Percentiles rank a stretch among this genome's conserved stretches.
These are phyloP conservation scores for Alliaria petiolata DNA, from an alignment of 345 rosid genomes.

Conservation along the genomic window DNA sequence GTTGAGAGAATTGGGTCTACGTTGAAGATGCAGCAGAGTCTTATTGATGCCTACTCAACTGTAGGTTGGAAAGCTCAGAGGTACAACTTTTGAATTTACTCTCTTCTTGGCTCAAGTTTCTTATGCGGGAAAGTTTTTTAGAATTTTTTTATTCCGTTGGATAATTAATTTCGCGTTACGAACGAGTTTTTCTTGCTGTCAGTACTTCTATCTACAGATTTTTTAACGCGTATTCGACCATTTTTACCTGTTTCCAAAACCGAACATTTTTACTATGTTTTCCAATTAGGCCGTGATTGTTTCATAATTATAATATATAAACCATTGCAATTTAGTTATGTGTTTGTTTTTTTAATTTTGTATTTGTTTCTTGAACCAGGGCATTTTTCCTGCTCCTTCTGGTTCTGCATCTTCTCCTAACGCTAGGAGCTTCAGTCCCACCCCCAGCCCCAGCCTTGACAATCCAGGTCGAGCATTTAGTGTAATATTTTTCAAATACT, in stretches of 20 bases:
- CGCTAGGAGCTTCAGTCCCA: too few relatives aligned
- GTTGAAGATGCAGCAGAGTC: conserved; percentile 94
- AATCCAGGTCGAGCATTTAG: too few relatives aligned
- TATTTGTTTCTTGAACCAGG: too few relatives aligned
- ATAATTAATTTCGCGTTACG: neutral
- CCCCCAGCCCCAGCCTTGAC: too few relatives aligned
- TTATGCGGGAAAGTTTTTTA: neutral
- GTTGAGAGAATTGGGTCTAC: conserved; percentile 17
- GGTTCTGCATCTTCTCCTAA: too few relatives aligned
- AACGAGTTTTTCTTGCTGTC: neutral
- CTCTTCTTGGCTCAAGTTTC: neutral
- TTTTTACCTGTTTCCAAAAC: neutral
- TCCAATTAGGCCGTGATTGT: too few relatives aligned
- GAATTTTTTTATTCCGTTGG: neutral
- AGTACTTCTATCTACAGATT: neutral
- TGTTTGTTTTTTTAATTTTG: too few relatives aligned
- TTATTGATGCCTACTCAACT: conserved; percentile 88
- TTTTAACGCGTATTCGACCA: neutral
- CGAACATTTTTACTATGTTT: too few relatives aligned
- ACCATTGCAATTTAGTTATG: too few relatives aligned
- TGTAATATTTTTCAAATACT: too few relatives aligned
- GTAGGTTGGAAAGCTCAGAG: conserved; percentile 99
- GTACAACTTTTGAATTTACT: conserved; percentile 37
- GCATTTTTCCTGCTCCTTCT: too few relatives aligned
- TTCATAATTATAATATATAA: too few relatives aligned